A percentile compares a stretch with the other conserved stretches of the same genome.
phyloP scores from a whole-genome alignment of 176 grass and related monocot genomes.

The Pontederia paniculata region DNA sequence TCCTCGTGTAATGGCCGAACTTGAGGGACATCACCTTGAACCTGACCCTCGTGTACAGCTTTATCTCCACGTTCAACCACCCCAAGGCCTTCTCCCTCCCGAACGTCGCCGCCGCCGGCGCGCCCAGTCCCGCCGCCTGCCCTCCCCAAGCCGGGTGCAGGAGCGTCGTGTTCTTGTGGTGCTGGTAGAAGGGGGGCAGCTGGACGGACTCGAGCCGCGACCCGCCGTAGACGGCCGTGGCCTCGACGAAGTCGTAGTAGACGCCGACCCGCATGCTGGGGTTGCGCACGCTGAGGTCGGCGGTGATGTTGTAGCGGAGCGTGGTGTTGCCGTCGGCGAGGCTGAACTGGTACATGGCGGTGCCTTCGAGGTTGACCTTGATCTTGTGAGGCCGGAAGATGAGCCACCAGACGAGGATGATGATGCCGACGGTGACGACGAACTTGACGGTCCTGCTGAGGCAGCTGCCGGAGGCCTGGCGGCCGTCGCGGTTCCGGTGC shows the following conservation, averaged over 20 bases:
- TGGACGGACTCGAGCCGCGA: background rate
- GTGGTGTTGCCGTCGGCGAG: background rate
- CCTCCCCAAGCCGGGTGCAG: background rate
- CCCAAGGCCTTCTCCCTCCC: constrained; percentile 1
- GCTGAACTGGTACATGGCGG: background rate
- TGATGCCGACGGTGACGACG: background rate
- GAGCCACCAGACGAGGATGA: background rate
- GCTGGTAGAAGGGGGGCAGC: constrained; percentile 1
- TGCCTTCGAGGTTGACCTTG: background rate
- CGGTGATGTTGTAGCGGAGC: constrained; percentile 2
- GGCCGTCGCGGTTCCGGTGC: too few species aligned
- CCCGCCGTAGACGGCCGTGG: background rate
- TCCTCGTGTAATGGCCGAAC: background rate
- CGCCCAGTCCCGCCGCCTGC: too few species aligned
- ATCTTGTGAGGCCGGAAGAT: background rate
- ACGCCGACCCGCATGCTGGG: background rate
- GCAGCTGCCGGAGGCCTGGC: background rate
- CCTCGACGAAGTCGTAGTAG: constrained; percentile 9
- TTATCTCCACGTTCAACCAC: background rate
- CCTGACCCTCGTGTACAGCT: background rate
- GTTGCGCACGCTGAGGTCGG: constrained; percentile 7
- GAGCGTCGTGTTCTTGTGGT: background rate
- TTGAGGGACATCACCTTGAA: background rate
- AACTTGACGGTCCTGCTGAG: background rate
- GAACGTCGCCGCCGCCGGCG: background rate